Percentiles rank a stretch among this genome's conserved stretches.
These are phyloP conservation scores for Phaeosphaeria sp. DNA, from an alignment of 2,329 filamentous ascomycete species.

Conservation along the genomic window DNA sequence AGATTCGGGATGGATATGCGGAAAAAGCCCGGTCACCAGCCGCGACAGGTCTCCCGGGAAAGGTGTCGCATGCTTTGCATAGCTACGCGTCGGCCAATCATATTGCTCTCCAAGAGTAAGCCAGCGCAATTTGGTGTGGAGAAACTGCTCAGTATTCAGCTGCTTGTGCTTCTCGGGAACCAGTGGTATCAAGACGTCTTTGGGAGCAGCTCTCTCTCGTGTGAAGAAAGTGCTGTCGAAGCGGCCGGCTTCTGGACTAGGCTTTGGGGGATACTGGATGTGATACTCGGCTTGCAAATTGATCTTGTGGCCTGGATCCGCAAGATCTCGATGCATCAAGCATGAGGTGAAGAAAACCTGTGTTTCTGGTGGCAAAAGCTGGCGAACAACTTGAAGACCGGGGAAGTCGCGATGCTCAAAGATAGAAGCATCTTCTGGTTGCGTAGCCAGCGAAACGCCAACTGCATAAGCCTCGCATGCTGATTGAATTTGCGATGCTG, in stretches of 20 bases:
- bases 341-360: constrained; percentile 76
- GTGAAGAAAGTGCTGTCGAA: constrained; percentile 44
- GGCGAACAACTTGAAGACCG: constrained; percentile 77
- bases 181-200: constrained; percentile 61
- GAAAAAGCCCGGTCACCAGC: constrained; percentile 76
- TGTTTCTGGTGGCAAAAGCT: constrained; percentile 72
- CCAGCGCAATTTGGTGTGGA: constrained; percentile 88
- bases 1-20: constrained; percentile 80
- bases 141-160: constrained; percentile 72
- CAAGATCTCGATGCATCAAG: constrained; percentile 79
- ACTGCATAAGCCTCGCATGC: constrained; percentile 42
- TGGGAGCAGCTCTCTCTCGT: constrained; percentile 34
- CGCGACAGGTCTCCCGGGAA: constrained; percentile 78
- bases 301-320: constrained; percentile 77
- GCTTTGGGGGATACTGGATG: constrained; percentile 64
- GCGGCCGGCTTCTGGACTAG: constrained; percentile 41
- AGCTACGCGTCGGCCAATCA: constrained; percentile 90
- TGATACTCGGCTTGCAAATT: constrained; percentile 85
- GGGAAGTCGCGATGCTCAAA: constrained; percentile 49
- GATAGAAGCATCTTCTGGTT: constrained; percentile 34
- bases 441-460: constrained; percentile 27
- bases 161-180: constrained; percentile 75
- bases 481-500: constrained; percentile 35
- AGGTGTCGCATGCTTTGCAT: constrained; percentile 71
- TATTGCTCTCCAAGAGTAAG: constrained; percentile 95